A percentile compares a stretch with the other conserved stretches of the same genome.
Conservation (phyloP, 1,284 basidiomycete species). For the Cryptococcus jaspeensis region DNA sequence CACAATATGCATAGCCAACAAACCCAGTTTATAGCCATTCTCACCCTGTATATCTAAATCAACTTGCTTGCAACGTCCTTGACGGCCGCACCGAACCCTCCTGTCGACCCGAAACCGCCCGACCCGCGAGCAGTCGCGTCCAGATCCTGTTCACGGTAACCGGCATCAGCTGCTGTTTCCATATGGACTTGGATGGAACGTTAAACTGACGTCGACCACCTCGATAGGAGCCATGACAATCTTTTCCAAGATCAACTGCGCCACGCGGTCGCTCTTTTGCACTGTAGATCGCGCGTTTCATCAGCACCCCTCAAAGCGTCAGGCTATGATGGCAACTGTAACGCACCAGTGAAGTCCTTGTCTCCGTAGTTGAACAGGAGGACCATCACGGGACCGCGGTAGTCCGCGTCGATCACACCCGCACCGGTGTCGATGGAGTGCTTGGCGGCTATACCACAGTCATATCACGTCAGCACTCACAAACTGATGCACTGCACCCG, state of each 20-base stretch:
- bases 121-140: conserved; percentile 80
- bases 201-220: conserved; percentile 71
- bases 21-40: too few species aligned
- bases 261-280: conserved; percentile 86
- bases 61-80: conserved; percentile 18
- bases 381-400: conserved; percentile 88
- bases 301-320: background rate
- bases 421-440: conserved; percentile 98
- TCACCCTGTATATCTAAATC: conserved; percentile 4
- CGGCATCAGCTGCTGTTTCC: background rate
- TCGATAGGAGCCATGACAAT: conserved; percentile 82
- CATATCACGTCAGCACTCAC: background rate
- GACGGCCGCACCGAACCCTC: conserved; percentile 53
- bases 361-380: conserved; percentile 91
- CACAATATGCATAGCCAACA: too few species aligned
- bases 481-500: background rate
- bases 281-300: conserved; percentile 57
- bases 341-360: conserved; percentile 78
- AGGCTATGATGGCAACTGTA: background rate
- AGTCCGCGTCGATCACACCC: conserved; percentile 96
- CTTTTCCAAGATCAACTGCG: conserved; percentile 90
- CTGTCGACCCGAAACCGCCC: conserved; percentile 92
- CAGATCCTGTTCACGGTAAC: conserved; percentile 60
- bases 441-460: conserved; percentile 69
- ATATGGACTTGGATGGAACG: background rate